Percentiles rank a stretch among this genome's conserved stretches.
Conservation (phyloP, 345 rosid species). For the Brassica carinata region DNA sequence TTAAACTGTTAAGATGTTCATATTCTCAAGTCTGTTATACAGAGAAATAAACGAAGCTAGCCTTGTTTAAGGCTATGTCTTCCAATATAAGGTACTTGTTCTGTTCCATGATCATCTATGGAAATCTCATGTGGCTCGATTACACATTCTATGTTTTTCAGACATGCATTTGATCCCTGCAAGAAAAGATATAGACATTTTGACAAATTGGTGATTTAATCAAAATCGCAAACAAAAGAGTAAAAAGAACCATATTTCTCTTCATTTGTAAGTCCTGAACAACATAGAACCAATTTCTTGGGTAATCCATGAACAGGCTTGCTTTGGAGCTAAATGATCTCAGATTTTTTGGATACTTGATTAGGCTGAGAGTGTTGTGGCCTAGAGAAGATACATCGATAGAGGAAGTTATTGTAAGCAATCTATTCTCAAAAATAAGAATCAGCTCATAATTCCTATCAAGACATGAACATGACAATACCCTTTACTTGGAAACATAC, state of each 20-base stretch:
- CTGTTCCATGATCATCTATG: slow-evolving; percentile 72
- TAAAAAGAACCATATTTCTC: slow-evolving; percentile 53
- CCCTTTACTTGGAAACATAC: slow-evolving; percentile 36
- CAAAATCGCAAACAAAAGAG: slow-evolving; percentile 2
- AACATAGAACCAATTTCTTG: slow-evolving; percentile 68
- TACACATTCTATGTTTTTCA: slow-evolving; percentile 50
- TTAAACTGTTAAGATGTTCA: slow-evolving; percentile 3
- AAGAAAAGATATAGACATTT: neutral
- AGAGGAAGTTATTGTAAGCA: slow-evolving; percentile 2
- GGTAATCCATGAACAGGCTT: slow-evolving; percentile 40
- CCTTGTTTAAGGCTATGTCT: slow-evolving; percentile 74
- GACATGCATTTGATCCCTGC: slow-evolving; percentile 78
- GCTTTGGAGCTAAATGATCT: slow-evolving; percentile 22
- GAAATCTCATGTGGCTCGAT: slow-evolving; percentile 67
- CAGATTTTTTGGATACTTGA: slow-evolving; percentile 40
- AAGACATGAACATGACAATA: slow-evolving; percentile 30
- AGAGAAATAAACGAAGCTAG: slow-evolving; percentile 29
- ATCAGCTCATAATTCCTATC: neutral
- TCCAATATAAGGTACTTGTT: slow-evolving; percentile 73
- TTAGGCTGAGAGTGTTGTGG: slow-evolving; percentile 26
- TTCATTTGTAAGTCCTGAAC: slow-evolving; percentile 71
- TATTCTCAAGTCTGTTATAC: neutral
- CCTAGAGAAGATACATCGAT: slow-evolving; percentile 43
- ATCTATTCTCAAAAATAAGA: neutral
- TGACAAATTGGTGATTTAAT: neutral